Evolutionary conservation across 2,329 filamentous ascomycete species (phyloP), one percentile per base, ranked within the genome.

Genomic region (Colletotrichum sp.): DNA sequence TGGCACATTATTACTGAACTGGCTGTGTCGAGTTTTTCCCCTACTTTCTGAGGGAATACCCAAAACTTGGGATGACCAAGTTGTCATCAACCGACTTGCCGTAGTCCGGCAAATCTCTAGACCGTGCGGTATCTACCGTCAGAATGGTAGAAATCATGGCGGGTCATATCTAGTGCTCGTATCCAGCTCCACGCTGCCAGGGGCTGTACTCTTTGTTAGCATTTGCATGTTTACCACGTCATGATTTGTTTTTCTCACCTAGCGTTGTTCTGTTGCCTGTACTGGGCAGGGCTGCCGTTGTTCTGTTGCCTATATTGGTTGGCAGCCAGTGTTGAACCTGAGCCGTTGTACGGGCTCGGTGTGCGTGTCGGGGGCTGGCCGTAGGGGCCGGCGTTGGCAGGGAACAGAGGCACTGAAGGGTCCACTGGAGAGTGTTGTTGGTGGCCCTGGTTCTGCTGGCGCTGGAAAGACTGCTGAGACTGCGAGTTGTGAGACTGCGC

Each of bases 111-210:
- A 13, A 18, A 6, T 34, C 21, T 36, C 36, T 32, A 63, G 72
- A 57, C 67, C 21, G 43, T 65, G 24, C 34, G 52, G 67, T 26
- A 71, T 74, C 67, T 65, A 30, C 72, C 26, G 60, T 65, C 48
- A 34, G 61, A 75, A 21, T 26, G 24, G 61, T 21, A 48, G 18
- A 72, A 60, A 61, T 75, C 72, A 75, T 75, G 36, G 21, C 21
- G 48, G 26, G 66, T 74, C 61, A 71, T 69, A 71, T 69, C 67
- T 75, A 78, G 59, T 86, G 83, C 24, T 87, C 86, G 78, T 87
- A 87, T 55, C 86, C 86, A 61, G 86, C 86, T 75, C 86, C 86
- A 75, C 86, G 86, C 78, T 87, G 86, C 86, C 86, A 87, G 30
- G 86, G 86, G 79, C 86, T 87, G 63, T 72, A 14, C n/a, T 71